Conservation (phyloP, 164 flowering plant genomes). For the Kalanchoe fedtschenkoi region DNA sequence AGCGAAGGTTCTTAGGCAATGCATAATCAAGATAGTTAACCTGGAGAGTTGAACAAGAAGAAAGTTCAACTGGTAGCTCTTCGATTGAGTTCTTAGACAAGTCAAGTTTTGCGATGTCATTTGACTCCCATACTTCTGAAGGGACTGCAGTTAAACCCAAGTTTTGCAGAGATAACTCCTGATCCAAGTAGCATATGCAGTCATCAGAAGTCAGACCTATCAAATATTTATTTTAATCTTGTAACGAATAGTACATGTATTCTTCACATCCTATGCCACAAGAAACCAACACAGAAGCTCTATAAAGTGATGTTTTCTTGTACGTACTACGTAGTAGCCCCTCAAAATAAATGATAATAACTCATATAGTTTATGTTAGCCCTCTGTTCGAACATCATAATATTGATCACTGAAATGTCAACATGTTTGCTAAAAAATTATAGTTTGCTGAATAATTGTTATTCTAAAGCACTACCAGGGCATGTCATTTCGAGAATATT, state of each 20-base stretch:
- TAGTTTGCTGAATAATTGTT: not conserved
- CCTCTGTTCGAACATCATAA: too few relatives aligned
- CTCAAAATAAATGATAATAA: too few relatives aligned
- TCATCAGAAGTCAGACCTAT: not conserved
- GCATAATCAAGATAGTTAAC: slow-evolving; percentile 23
- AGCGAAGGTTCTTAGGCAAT: not conserved
- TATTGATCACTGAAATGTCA: too few relatives aligned
- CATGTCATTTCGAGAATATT: not conserved
- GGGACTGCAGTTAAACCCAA: slow-evolving; percentile 57
- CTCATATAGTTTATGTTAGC: too few relatives aligned
- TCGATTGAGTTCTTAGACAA: slow-evolving; percentile 68
- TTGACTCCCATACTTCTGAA: slow-evolving; percentile 67
- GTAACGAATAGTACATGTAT: not conserved
- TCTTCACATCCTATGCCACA: not conserved
- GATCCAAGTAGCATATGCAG: slow-evolving; percentile 14
- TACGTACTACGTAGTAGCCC: too few relatives aligned
- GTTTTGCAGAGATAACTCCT: slow-evolving; percentile 78
- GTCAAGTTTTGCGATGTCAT: slow-evolving; percentile 63
- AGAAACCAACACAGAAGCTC: not conserved
- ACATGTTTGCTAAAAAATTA: not conserved
- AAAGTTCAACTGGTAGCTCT: slow-evolving; percentile 66
- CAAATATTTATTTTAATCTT: not conserved
- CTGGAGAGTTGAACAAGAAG: slow-evolving; percentile 63
- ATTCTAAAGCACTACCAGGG: not conserved
- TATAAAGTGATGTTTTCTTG: too few relatives aligned